Evolutionary conservation across 306 rosid genomes (phyloP), one percentile per base, ranked within the genome.

Genomic region (Pyrus betulifolia): DNA sequence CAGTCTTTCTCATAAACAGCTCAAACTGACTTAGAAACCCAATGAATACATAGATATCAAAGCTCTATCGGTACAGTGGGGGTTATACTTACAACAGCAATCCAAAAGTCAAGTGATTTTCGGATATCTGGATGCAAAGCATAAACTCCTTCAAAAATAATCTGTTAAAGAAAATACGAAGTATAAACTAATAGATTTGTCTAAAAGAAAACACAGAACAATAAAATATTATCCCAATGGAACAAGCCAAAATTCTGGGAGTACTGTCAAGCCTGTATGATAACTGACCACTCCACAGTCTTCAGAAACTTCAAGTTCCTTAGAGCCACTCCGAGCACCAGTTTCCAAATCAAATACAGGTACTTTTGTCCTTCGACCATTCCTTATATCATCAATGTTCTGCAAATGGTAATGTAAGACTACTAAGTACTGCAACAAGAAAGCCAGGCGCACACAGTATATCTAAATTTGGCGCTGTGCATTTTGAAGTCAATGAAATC

Each of bases 211-310:
- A 42, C 67, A 23, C 40, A 68, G 22, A 76, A 67, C 38, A 44
- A 78, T 52, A 13, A 67, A 63, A 35, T 45, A 68, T 23, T 61
- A 76, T 70, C 23, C 22, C 46, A 69, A 70, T 25, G 76, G 70
- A 52, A 78, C 51, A 71, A 44, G 73, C 70, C 76, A 67, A 82
- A 51, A 67, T 42, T 17, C 58, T 75, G 42, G 70, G 63, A 54
- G 72, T 57, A 75, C 63, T 60, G 60, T 19, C 63, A 46, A 79
- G 23, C 15, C 64, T n/a, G 42, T 84, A 71, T 70, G 59, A 76
- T 82, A 82, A 89, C 97, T 75, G 76, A 95, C 99, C 98, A 88
- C 99, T 83, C 99, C 99, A 88, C 97, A 95, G 82, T 95, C 99
- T 88, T 95, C 97, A 60, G 99, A 95, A 84, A 95, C 99, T 84